Percentiles rank a stretch among this genome's conserved stretches.
These are phyloP conservation scores for Fusarium tupiense DNA, from an alignment of 2,329 filamentous ascomycete species.

Conservation along the genomic window DNA sequence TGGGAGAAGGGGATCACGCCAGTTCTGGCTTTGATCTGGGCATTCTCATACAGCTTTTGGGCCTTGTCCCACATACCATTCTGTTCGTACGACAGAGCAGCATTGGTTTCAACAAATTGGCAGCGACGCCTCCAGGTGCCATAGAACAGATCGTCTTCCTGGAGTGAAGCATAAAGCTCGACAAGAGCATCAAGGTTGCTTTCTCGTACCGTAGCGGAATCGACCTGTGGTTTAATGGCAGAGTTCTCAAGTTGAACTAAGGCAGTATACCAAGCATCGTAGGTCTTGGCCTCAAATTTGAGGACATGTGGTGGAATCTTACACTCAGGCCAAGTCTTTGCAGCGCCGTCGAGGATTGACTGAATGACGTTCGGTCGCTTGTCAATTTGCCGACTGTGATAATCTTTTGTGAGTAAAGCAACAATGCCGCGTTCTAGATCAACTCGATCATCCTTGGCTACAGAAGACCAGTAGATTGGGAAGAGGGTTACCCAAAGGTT, in stretches of 20 bases:
- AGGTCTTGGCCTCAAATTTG: constrained; percentile 93
- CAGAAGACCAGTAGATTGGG: constrained; percentile 91
- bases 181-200: constrained; percentile 97
- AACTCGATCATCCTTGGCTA: constrained; percentile 85
- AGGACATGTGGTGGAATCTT: constrained; percentile 95
- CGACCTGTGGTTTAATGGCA: constrained; percentile 83
- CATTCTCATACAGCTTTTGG: constrained; percentile 94
- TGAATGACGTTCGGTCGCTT: constrained; percentile 96
- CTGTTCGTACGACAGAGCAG: constrained; percentile 96
- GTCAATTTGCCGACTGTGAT: constrained; percentile 92
- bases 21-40: constrained; percentile 96
- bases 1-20: constrained; percentile 96
- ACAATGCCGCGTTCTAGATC: constrained; percentile 94
- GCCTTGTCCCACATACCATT: constrained; percentile 99
- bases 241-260: constrained; percentile 89
- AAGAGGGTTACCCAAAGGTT: constrained; percentile 92
- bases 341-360: constrained; percentile 87
- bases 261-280: constrained; percentile 97
- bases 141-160: constrained; percentile 97
- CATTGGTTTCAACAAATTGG: constrained; percentile 97
- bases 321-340: constrained; percentile 84
- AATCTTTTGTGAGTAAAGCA: constrained; percentile 91
- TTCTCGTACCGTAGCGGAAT: constrained; percentile 85
- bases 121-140: constrained; percentile 95
- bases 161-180: constrained; percentile 87